Base-by-base conservation (phyloP, 2,329 filamentous ascomycete genomes). In the Colletotrichum sp. region DNA sequence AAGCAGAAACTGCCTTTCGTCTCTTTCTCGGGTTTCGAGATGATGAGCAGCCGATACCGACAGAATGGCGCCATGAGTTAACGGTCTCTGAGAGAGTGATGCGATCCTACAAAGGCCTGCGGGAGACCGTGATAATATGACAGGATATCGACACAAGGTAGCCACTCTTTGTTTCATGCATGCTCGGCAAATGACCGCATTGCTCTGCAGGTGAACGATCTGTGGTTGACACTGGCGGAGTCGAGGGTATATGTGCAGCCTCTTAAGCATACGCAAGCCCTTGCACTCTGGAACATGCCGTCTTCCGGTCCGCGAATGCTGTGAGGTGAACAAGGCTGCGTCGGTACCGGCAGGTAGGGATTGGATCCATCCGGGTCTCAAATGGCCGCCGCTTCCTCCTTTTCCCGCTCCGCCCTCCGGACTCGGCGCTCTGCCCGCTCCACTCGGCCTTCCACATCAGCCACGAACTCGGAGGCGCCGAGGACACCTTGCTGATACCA, bases 401-500 rank as follows among this genome's bases (percentile, higher is more conserved):
- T 87, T 80, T 87, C 89, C 80, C 87, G 89, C 84, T 96, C 94
- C 67, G 88, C 87, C 80, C 94, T 90, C 81, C 92, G 89, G 4
- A 96, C 87, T 10, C 88, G 87, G 71, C 91, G 89, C 85, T 97
- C 95, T 9, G 92, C 90, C 76, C 88, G 87, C 83, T 91, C 90
- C 15, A 96, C 84, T 66, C 94, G 88, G 39, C 90, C 89, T 84
- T 98, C 94, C 81, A 93, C 92, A 68, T 93, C 92, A 26, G 93
- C 93, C 86, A 95, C 93, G 74, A 90, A 90, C 79, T 92, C 90
- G 0, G 93, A 93, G 79, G 91, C 92, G 13, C 90, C 89, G 64
- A 98, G 86, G 59, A 97, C 88, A 5, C 92, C 91, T 28, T 91
- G 87, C 82, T 96, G 93, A 84, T 96, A 96, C 93, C 95, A 98